Base-by-base conservation (phyloP, 1,139 yeast species). In the Candida frijolesensis region DNA sequence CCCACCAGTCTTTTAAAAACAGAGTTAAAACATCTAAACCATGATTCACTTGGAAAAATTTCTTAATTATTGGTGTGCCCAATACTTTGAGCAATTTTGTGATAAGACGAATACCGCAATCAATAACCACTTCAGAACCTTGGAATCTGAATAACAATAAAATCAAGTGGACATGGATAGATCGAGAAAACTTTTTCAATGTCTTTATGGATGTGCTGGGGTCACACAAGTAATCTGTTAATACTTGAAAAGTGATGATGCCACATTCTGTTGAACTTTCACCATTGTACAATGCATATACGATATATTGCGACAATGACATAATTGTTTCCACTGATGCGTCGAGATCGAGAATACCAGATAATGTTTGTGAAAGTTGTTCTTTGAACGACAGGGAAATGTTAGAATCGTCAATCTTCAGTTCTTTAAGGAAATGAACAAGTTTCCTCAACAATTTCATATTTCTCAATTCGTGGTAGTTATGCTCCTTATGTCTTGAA, bases 91-190 rank as follows among this genome's bases (percentile, higher is more conserved):
- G 66, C 7, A 84, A 64, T 47, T 75, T 76, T 7, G 84, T 67
- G 18, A 87, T 63, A 10, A 87, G 63, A 16, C 78, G 70, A 9
- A 87, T 60, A 0, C 83, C 79, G 52, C 76, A 65, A 34, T 71
- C 67, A 1, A 81, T 78, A 5, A 81, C 78, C 11, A 68, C 66
- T 5, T 72, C 68, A 1, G 69, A 55, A 39, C 54, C 51, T 15
- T 72, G 70, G 44, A 58, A 64, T 42, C 78, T 76, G 37, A 88
- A 60, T 2, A 86, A 64, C 32, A 86, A 65, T n/a, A 87, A 64
- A 1, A 85, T 69, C 87, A 91, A 84, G 61, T 85, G 87, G 3
- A 84, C 75, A 0, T 89, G 80, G 6, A 87, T 74, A 0, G 87
- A 74, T 45, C 83, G 73, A 11, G 84, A 76, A 42, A 86, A 71